A percentile compares a stretch with the other conserved stretches of the same genome.
These are phyloP conservation scores for Aegilops bicornis DNA, from an alignment of 176 grass and related monocot genomes.

Conservation along the genomic window DNA sequence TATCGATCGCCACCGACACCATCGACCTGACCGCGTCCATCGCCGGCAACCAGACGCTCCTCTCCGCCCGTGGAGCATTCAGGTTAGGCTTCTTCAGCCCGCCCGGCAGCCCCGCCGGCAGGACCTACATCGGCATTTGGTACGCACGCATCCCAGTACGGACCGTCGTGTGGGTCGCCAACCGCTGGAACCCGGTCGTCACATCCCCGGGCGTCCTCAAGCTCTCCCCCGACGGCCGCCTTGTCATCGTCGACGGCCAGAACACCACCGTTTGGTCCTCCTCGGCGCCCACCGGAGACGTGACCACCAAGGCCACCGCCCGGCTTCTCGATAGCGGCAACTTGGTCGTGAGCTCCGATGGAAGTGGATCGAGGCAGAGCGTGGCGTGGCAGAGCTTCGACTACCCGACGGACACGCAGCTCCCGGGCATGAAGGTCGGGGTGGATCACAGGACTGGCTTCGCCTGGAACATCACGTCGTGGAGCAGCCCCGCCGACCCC, in stretches of 20 bases:
- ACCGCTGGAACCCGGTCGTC: constrained; percentile 30
- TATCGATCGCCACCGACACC: neutral
- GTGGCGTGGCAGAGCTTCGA: constrained; percentile 58
- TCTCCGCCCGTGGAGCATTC: constrained; percentile 46
- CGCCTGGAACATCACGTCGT: constrained; percentile 47
- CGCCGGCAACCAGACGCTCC: constrained; percentile 43
- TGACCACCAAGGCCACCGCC: neutral
- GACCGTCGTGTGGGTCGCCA: constrained; percentile 54
- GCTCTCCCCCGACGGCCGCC: constrained; percentile 29
- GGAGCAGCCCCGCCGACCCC: constrained; percentile 38
- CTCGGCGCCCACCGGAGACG: neutral
- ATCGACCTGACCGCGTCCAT: constrained; percentile 20
- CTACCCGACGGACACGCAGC: constrained; percentile 53
- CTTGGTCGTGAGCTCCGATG: constrained; percentile 34
- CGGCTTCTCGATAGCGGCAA: constrained; percentile 40
- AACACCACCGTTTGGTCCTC: constrained; percentile 39
- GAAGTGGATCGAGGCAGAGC: constrained; percentile 1
- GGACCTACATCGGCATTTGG: constrained; percentile 46
- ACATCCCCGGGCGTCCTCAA: neutral
- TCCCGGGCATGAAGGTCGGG: constrained; percentile 56
- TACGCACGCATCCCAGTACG: constrained; percentile 5
- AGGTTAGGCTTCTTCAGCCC: constrained; percentile 59
- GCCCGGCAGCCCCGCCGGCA: neutral
- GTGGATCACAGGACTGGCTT: constrained; percentile 30
- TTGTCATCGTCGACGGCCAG: constrained; percentile 21